Evolutionary conservation across 345 rosid species (phyloP).

Genomic region (Eucalyptus tenuipes): DNA sequence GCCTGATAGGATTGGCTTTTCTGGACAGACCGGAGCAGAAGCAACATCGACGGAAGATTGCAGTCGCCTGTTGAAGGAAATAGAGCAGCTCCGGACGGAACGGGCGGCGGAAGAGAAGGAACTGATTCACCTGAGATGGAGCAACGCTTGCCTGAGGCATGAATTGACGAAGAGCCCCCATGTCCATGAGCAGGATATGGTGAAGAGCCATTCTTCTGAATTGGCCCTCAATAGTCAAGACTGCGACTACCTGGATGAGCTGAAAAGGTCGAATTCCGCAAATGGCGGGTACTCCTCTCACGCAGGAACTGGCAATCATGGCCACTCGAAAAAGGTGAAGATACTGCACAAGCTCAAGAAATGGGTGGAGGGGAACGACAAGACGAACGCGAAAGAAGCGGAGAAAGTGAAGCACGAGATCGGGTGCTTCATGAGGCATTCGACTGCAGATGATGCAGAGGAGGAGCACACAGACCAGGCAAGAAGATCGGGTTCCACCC

Average conservation of each 20-base stretch:
- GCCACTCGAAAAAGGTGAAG: constrained; percentile 30
- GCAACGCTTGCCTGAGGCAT: constrained; percentile 65
- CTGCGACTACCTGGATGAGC: constrained; percentile 5
- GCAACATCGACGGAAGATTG: constrained; percentile 19
- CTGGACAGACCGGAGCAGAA: constrained; percentile 17
- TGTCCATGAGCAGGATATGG: not conserved
- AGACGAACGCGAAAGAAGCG: constrained; percentile 16
- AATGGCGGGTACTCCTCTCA: not conserved
- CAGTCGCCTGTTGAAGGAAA: constrained; percentile 21
- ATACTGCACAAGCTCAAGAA: constrained; percentile 44
- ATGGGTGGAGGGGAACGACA: constrained; percentile 63
- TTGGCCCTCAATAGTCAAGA: constrained; percentile 4
- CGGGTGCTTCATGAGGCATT: constrained; percentile 30
- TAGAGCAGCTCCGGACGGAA: constrained; percentile 29
- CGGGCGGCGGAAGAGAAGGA: constrained; percentile 35
- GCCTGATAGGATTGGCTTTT: not conserved
- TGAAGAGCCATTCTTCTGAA: not conserved
- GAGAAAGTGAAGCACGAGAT: constrained; percentile 18
- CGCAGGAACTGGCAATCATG: not conserved
- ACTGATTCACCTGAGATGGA: constrained; percentile 49
- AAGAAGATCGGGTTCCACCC: constrained; percentile 44
- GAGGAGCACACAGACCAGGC: constrained; percentile 13
- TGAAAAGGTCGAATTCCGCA: not conserved
- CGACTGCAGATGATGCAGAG: constrained; percentile 14
- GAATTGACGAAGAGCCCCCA: constrained; percentile 28